These are phyloP conservation scores for Amanita rubescens DNA, from an alignment of 768 basidiomycete species.

Conservation along the genomic window DNA sequence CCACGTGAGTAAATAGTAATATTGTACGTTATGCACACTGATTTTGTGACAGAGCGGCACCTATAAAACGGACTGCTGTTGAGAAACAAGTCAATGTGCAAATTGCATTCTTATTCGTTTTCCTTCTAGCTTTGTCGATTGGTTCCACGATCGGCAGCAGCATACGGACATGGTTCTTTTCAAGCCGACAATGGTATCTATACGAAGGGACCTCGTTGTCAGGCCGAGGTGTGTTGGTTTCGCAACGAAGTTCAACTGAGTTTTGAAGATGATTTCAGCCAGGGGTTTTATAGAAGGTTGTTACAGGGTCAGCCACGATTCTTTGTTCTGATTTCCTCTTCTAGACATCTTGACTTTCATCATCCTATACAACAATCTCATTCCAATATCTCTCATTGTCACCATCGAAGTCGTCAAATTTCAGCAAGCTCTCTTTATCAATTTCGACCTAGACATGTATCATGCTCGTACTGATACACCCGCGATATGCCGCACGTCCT, in stretches of 20 bases:
- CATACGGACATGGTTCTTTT: conserved; percentile 87
- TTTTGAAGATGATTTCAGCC: conserved; percentile 32
- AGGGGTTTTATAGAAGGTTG: conserved; percentile 80
- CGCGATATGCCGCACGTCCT: conserved; percentile 95
- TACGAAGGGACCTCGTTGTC: conserved; percentile 51
- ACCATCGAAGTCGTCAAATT: conserved; percentile 99
- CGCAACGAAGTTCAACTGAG: background rate
- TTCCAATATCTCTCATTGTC: conserved; percentile 97
- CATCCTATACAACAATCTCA: conserved; percentile 98
- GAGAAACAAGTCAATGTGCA: conserved; percentile 95
- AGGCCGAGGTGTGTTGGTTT: conserved; percentile 46
- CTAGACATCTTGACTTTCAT: conserved; percentile 96
- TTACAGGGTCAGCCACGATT: conserved; percentile 5
- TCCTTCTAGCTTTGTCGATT: conserved; percentile 80
- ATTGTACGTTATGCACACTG: background rate
- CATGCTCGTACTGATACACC: conserved; percentile 92
- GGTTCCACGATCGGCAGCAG: conserved; percentile 91
- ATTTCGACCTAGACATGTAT: conserved; percentile 98
- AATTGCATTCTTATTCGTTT: conserved; percentile 88
- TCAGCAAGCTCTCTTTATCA: conserved; percentile 96
- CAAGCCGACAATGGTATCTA: conserved; percentile 87
- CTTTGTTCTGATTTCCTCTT: conserved; percentile 13
- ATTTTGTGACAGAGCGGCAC: conserved; percentile 56
- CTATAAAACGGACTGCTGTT: conserved; percentile 94
- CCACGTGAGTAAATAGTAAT: conserved; percentile 61